A percentile compares a stretch with the other conserved stretches of the same genome.
Evolutionary conservation across 306 rosid species (phyloP).

Genomic region (Trichosanthes cucumerina): DNA sequence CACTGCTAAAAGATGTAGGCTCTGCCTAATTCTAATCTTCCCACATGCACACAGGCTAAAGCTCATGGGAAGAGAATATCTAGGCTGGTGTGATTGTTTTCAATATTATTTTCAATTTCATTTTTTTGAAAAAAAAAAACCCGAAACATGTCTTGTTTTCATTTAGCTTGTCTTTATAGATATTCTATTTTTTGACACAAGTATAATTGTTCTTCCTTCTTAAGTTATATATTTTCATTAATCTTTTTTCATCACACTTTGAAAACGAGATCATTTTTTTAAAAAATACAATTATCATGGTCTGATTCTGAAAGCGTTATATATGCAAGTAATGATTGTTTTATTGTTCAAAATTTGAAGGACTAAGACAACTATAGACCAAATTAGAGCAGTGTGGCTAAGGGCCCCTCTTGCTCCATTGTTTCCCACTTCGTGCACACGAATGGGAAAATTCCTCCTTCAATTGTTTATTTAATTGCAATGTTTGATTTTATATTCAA

Average conservation of each 20-base stretch:
- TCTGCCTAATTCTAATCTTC: conserved; percentile 7
- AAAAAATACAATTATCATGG: neutral
- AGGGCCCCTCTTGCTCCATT: conserved; percentile 39
- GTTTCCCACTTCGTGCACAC: conserved; percentile 61
- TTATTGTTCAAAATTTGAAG: neutral
- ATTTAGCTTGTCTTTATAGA: neutral
- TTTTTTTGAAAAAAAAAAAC: neutral
- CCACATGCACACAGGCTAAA: neutral
- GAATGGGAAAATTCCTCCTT: conserved; percentile 18
- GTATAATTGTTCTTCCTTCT: neutral
- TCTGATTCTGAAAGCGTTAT: neutral
- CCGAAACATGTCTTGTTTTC: neutral
- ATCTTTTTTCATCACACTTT: neutral
- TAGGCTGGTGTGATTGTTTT: conserved; percentile 1
- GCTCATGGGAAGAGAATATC: conserved; percentile 2
- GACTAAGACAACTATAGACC: conserved; percentile 46
- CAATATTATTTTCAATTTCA: neutral
- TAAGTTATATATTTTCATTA: neutral
- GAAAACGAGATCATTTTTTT: neutral
- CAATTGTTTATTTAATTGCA: conserved; percentile 17
- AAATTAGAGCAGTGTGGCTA: conserved; percentile 25
- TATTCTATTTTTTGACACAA: neutral
- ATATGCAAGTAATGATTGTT: neutral
- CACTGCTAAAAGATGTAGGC: neutral
- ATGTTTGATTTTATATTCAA: neutral